Conservation (phyloP, 768 basidiomycete genomes). For the Chalciporus piperatus region DNA sequence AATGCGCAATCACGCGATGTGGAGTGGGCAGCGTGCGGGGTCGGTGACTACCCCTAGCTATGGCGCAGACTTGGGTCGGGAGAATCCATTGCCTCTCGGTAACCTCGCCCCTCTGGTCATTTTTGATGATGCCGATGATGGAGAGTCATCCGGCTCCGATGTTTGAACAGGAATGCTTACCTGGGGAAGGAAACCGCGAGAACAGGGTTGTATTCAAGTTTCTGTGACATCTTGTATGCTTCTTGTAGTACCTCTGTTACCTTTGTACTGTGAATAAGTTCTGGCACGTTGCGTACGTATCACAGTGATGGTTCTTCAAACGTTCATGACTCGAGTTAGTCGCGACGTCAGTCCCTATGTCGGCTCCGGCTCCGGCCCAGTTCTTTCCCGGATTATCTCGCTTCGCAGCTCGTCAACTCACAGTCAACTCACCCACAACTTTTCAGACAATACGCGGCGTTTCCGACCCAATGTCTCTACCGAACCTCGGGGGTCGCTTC, state of each 20-base stretch:
- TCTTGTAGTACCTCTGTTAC: neutral
- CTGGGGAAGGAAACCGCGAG: neutral
- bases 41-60: neutral
- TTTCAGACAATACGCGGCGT: too few relatives aligned
- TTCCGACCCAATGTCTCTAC: constrained; percentile 38
- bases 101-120: neutral
- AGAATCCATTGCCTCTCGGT: constrained; percentile 4
- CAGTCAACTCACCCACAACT: too few relatives aligned
- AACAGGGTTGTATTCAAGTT: neutral
- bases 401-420: too few relatives aligned
- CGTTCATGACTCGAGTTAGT: too few relatives aligned
- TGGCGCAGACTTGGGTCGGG: neutral
- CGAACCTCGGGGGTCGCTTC: constrained; percentile 43
- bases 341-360: too few relatives aligned
- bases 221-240: too few relatives aligned
- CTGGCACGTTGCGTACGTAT: too few relatives aligned
- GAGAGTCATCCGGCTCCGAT: neutral
- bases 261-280: too few relatives aligned
- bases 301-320: too few relatives aligned
- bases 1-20: neutral
- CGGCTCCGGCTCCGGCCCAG: too few relatives aligned
- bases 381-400: too few relatives aligned
- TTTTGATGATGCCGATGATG: neutral
- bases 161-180: neutral
- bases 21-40: neutral